Evolutionary conservation across 352 stramenopile species (phyloP), one percentile per base, ranked within the genome.

Genomic region (Elongisporangium anandrum): DNA sequence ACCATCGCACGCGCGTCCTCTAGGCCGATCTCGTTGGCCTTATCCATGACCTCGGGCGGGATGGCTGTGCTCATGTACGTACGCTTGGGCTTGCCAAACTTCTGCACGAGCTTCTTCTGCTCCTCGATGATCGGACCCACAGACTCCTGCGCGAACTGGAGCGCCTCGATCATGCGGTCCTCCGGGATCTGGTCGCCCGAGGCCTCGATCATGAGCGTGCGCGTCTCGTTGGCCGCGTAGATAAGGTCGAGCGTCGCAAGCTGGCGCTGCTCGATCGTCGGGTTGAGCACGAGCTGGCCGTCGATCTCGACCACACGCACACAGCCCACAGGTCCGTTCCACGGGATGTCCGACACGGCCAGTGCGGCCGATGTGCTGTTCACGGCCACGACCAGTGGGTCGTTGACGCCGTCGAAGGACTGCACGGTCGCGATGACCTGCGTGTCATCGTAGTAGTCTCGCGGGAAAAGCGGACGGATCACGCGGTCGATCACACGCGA

Each of bases 401-500:
- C 90, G 59, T 95, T 92, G 58, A 86, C 69, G 6, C 80, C 63
- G 54, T 97, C 88, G 23, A 93, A 77, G 41, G 87, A 94, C 61
- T 97, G 88, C 57, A 97, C 87, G 1, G 87, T 97, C 34, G 86
- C 83, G 24, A 95, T 80, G 52, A 99, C 69, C 73, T 99, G 97
- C 53, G 97, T 98, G 69, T 99, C 94, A 52, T 98, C 88, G 52
- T 80, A 88, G 78, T 94, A 99, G 50, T 97, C 96, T 23, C 93
- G 79, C 9, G 93, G 87, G 66, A 99, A 97, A 12, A 99, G 75
- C 39, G 96, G 97, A 13, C 97, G 88, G 50, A 99, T 79, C 6
- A 97, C 94, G 59, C 97, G 86, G 75, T 99, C 97, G 54, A 99
- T 96, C 21, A 99, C 80, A 21, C 96, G 91, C 55, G 87, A 98